Conservation (phyloP, 805 yeast genomes). For the Myxozyma geophila region DNA sequence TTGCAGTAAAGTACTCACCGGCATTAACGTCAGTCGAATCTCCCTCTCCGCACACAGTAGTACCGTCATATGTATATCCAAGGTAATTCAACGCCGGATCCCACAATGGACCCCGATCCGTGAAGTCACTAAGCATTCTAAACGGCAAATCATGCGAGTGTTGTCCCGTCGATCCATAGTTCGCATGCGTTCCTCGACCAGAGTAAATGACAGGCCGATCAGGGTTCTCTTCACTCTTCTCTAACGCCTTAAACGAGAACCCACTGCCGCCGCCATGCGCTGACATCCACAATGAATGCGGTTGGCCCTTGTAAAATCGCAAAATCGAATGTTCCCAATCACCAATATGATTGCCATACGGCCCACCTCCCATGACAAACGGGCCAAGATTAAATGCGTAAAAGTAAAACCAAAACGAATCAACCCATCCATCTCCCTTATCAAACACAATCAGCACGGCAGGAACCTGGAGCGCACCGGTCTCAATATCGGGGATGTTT, state of each 20-base stretch:
- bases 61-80: slow-evolving; percentile 80
- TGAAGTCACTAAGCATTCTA: slow-evolving; percentile 85
- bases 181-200: slow-evolving; percentile 97
- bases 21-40: slow-evolving; percentile 42
- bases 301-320: slow-evolving; percentile 78
- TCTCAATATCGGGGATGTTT: slow-evolving; percentile 69
- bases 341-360: slow-evolving; percentile 95
- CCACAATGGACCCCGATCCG: slow-evolving; percentile 96
- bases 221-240: slow-evolving; percentile 55
- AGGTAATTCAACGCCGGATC: slow-evolving; percentile 82
- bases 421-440: slow-evolving; percentile 93
- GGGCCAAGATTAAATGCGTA: slow-evolving; percentile 95
- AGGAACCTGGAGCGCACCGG: slow-evolving; percentile 81
- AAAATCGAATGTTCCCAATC: slow-evolving; percentile 98
- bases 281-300: slow-evolving; percentile 90
- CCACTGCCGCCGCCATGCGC: slow-evolving; percentile 99
- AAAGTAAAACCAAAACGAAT: slow-evolving; percentile 94
- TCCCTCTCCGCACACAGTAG: slow-evolving; percentile 39
- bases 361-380: slow-evolving; percentile 96
- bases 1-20: slow-evolving; percentile 1
- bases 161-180: slow-evolving; percentile 93
- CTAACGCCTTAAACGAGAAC: slow-evolving; percentile 74
- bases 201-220: slow-evolving; percentile 78
- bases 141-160: slow-evolving; percentile 95
- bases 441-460: slow-evolving; percentile 83